Conservation (phyloP, 169 alveolate species). For the Babesia microti region DNA sequence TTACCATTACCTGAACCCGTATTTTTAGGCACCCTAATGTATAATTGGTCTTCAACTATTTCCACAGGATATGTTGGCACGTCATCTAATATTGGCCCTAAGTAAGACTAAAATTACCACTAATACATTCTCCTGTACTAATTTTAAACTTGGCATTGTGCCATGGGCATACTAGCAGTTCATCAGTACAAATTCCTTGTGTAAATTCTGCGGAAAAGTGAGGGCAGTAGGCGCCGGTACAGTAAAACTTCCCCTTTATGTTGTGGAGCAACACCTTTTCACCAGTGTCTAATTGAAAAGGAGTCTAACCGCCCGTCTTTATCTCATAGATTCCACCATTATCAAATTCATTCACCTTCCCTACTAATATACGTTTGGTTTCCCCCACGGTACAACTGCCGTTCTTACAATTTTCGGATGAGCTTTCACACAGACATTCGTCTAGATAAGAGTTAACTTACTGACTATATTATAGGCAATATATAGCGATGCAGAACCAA, state of each 20-base stretch:
- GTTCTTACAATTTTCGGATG: no score
- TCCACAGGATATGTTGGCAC: constrained; percentile 51
- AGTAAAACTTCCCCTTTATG: constrained; percentile 38
- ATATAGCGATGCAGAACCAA: no score
- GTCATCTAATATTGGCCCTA: constrained; percentile 54
- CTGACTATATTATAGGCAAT: no score
- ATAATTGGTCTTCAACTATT: constrained; percentile 45
- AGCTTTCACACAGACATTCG: no score
- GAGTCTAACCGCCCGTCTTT: constrained; percentile 23
- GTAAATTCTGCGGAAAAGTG: constrained; percentile 55
- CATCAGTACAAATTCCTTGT: constrained; percentile 53
- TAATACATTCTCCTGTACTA: constrained; percentile 54
- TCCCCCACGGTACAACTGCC: no score
- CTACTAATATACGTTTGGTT: constrained; percentile 24
- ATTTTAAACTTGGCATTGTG: constrained; percentile 64
- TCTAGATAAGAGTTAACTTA: no score
- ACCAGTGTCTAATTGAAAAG: background rate
- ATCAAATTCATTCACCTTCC: constrained; percentile 37
- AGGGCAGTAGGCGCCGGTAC: constrained; percentile 63
- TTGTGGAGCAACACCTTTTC: constrained; percentile 52
- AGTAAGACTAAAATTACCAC: constrained; percentile 22
- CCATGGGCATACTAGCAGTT: constrained; percentile 58
- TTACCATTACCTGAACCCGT: constrained; percentile 26
- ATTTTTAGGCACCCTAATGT: constrained; percentile 53
- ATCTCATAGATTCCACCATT: constrained; percentile 60